Conservation (phyloP, 371 early-diverging fungal genomes). For the Mortierella sp. region DNA sequence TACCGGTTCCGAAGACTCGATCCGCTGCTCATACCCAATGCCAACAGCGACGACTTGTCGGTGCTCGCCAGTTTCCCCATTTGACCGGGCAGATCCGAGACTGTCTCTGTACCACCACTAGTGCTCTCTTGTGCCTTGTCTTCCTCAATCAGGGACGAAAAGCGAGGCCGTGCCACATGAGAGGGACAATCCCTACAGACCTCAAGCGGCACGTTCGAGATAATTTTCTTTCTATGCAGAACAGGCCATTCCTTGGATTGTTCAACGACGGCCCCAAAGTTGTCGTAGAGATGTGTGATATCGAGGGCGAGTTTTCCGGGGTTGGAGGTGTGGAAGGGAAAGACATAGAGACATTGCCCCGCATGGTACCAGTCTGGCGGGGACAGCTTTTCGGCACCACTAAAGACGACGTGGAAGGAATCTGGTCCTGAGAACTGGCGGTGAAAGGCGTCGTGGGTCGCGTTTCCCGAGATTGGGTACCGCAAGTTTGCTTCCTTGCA, state of each 20-base stretch:
- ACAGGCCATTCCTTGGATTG: slow-evolving; percentile 33
- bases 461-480: slow-evolving; percentile 39
- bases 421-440: slow-evolving; percentile 53
- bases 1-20: slow-evolving; percentile 9
- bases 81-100: not conserved
- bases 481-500: slow-evolving; percentile 32
- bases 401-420: slow-evolving; percentile 45
- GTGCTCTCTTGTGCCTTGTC: not conserved
- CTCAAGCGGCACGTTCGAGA: slow-evolving; percentile 34
- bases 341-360: slow-evolving; percentile 43
- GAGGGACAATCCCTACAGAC: slow-evolving; percentile 41
- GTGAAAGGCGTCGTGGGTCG: slow-evolving; percentile 50
- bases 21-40: not conserved
- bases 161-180: slow-evolving; percentile 20
- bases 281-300: slow-evolving; percentile 45
- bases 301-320: slow-evolving; percentile 44
- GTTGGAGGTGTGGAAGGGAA: slow-evolving; percentile 52
- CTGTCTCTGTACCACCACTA: not conserved
- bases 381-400: slow-evolving; percentile 46
- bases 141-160: not conserved
- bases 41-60: not conserved
- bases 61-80: not conserved
- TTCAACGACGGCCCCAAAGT: slow-evolving; percentile 39
- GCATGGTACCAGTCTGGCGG: slow-evolving; percentile 53
- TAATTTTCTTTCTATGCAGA: slow-evolving; percentile 19